Percentiles rank a stretch among this genome's conserved stretches.
These are phyloP conservation scores for Helicocarpus griseus DNA, from an alignment of 2,329 filamentous ascomycete genomes.

Conservation along the genomic window DNA sequence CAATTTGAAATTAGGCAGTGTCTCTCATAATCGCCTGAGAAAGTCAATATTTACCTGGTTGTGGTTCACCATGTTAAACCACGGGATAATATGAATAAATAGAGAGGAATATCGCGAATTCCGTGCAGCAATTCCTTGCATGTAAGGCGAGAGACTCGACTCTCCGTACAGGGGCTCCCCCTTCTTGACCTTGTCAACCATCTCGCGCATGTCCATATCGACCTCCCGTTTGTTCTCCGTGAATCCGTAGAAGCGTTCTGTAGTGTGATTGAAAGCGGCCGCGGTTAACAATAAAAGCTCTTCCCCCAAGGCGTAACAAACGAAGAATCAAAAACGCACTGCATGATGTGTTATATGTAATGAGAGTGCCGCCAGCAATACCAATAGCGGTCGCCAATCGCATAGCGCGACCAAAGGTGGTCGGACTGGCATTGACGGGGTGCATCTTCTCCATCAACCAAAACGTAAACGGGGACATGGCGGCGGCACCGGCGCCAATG, in stretches of 20 bases:
- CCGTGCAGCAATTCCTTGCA: slow-evolving; percentile 85
- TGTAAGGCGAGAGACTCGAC: slow-evolving; percentile 67
- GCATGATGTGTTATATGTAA: slow-evolving; percentile 74
- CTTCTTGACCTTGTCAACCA: slow-evolving; percentile 91
- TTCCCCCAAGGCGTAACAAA: background rate
- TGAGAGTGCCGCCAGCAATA: slow-evolving; percentile 66
- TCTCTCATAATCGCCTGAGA: background rate
- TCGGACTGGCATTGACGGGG: slow-evolving; percentile 74
- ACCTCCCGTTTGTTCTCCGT: slow-evolving; percentile 85
- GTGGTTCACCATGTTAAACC: slow-evolving; percentile 99
- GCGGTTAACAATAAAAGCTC: background rate
- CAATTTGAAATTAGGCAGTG: slow-evolving; percentile 13
- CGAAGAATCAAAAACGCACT: slow-evolving; percentile 48
- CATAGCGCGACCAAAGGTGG: slow-evolving; percentile 74
- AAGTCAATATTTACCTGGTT: slow-evolving; percentile 48
- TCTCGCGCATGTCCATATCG: slow-evolving; percentile 95
- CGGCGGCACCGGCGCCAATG: slow-evolving; percentile 56
- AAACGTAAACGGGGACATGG: slow-evolving; percentile 65
- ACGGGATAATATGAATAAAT: slow-evolving; percentile 76
- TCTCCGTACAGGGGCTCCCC: slow-evolving; percentile 84
- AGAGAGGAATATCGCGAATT: slow-evolving; percentile 87
- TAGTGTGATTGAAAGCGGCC: slow-evolving; percentile 7
- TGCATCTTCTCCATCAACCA: slow-evolving; percentile 72
- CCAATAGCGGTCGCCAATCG: slow-evolving; percentile 67
- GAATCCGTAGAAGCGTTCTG: slow-evolving; percentile 93